Evolutionary conservation across 371 early-diverging fungal species (phyloP).

Genomic region (Fennellomyces sp.): DNA sequence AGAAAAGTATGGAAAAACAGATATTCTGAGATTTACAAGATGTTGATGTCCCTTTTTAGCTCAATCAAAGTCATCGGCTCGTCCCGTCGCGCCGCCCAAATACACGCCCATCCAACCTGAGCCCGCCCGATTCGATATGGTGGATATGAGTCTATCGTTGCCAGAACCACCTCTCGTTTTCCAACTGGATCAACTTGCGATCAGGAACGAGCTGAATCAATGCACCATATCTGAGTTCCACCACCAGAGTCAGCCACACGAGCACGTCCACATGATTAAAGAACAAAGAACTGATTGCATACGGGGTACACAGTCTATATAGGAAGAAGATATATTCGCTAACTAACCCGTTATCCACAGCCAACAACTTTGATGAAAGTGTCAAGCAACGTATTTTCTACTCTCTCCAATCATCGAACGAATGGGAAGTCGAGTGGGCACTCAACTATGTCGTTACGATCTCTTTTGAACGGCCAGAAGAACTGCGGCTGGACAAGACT

Average conservation of each 20-base stretch:
- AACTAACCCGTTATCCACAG: slow-evolving; percentile 17
- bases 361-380: slow-evolving; percentile 39
- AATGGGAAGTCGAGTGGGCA: slow-evolving; percentile 87
- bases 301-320: slow-evolving; percentile 3
- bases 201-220: slow-evolving; percentile 17
- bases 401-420: slow-evolving; percentile 72
- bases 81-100: neutral
- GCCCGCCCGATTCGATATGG: slow-evolving; percentile 9
- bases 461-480: slow-evolving; percentile 62
- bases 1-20: slow-evolving; percentile 16
- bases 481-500: slow-evolving; percentile 67
- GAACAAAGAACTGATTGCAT: slow-evolving; percentile 17
- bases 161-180: slow-evolving; percentile 1
- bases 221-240: slow-evolving; percentile 34
- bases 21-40: neutral
- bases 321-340: neutral
- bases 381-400: slow-evolving; percentile 70
- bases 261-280: slow-evolving; percentile 37
- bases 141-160: slow-evolving; percentile 6
- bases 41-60: neutral
- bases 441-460: slow-evolving; percentile 79
- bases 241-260: slow-evolving; percentile 36
- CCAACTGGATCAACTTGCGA: slow-evolving; percentile 21
- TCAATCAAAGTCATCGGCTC: neutral
- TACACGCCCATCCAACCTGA: slow-evolving; percentile 22